Base-by-base conservation (phyloP, 2,329 filamentous ascomycete genomes). In the Graphilbum fragrans region DNA sequence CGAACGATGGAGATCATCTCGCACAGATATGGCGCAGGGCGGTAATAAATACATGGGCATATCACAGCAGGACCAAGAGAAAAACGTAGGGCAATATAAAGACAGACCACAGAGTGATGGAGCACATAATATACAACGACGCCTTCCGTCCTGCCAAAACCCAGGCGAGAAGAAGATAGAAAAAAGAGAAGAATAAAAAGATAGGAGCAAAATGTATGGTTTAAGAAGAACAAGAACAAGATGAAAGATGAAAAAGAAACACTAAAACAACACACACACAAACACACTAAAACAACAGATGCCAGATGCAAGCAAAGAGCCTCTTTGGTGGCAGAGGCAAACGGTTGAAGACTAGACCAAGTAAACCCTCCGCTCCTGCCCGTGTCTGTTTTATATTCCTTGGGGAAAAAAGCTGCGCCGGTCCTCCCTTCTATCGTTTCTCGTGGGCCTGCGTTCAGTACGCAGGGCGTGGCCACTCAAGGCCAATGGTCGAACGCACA, bases 121-220 rank as follows among this genome's bases (percentile, higher is more conserved):
- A 25, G 14, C 27, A 36, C 38, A n/a, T 41, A 45, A 41, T 43
- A 43, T 43, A 47, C 43, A 47, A 43, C 41, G 31, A 42, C 41
- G 43, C 45, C 41, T 45, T 43, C 41, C 38, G 36, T 44, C 35
- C 39, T 41, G 33, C 36, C 43, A 17, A 40, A 45, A 41, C 45
- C 43, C 23, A 41, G 41, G 37, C 31, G 39, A 20, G 41, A 16
- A 22, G 19, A 39, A 37, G 20, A 41, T 14, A 20, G 32, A 18
- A 8, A 14, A 33, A 6, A 22, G 36, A 17, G 7, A 41, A 19
- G 27, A 17, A 31, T 9, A 34, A 12, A 35, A 17, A 31, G 37
- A 35, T 20, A 35, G 5, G 19, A 35, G 36, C 17, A 25, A 17
- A 34, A 29, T 17, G 6, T 23, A 23, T 20, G 19, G 34, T 36